These are phyloP conservation scores for Polytrichum commune DNA, from an alignment of 225 moss, liverwort and hornwort genomes.

Conservation along the genomic window DNA sequence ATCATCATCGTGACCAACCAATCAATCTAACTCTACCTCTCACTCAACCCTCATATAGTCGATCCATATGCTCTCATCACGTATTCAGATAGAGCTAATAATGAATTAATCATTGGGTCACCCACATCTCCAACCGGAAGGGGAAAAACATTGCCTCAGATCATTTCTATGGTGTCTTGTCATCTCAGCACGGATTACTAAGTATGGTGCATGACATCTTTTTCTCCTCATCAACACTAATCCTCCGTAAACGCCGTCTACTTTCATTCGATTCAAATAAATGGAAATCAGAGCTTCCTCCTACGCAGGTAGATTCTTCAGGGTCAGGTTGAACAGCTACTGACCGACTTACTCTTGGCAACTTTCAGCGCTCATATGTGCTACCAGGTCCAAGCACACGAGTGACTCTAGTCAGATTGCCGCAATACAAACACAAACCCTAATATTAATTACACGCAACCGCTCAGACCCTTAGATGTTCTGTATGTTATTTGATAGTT, in stretches of 20 bases:
- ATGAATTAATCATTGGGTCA: not conserved
- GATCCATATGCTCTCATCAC: conserved; percentile 26
- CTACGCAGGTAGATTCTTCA: conserved; percentile 26
- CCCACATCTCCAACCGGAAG: conserved; percentile 4
- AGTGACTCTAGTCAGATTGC: conserved; percentile 56
- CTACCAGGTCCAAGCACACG: conserved; percentile 44
- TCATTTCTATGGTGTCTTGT: conserved; percentile 30
- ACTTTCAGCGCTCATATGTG: conserved; percentile 83
- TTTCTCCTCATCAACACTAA: conserved; percentile 40
- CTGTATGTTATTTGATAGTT: conserved; percentile 15
- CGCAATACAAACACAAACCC: not conserved
- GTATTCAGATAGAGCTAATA: conserved; percentile 10
- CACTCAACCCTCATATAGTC: conserved; percentile 45
- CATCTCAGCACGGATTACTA: conserved; percentile 50
- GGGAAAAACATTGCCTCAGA: conserved; percentile 25
- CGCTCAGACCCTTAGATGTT: conserved; percentile 30
- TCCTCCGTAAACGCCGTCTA: conserved; percentile 17
- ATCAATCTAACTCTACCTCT: not conserved
- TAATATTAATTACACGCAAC: not conserved
- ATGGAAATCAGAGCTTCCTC: conserved; percentile 8
- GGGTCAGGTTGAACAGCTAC: conserved; percentile 37
- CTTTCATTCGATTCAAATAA: not conserved
- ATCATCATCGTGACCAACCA: not conserved
- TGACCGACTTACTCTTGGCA: conserved; percentile 49
- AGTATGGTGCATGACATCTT: conserved; percentile 60